A percentile compares a stretch with the other conserved stretches of the same genome.
Conservation (phyloP, 352 stramenopile genomes). For the Phytopythium ostracodes region DNA sequence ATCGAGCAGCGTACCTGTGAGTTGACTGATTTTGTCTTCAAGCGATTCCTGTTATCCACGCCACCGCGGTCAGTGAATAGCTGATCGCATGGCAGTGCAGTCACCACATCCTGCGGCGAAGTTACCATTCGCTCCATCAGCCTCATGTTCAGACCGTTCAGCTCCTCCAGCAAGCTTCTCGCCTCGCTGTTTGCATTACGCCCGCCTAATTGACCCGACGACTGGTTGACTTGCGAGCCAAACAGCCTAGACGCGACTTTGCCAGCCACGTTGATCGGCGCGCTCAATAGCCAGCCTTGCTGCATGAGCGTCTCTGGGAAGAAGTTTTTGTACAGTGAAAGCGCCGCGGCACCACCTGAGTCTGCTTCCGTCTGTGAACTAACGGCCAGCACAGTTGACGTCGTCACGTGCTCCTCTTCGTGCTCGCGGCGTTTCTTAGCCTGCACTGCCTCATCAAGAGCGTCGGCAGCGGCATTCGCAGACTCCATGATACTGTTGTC, state of each 20-base stretch:
- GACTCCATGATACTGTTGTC: slow-evolving; percentile 69
- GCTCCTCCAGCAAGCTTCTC: slow-evolving; percentile 76
- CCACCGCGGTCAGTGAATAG: neutral
- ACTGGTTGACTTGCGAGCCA: slow-evolving; percentile 37
- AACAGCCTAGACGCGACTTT: slow-evolving; percentile 68
- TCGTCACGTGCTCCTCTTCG: slow-evolving; percentile 24
- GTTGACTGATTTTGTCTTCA: slow-evolving; percentile 59
- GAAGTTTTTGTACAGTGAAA: slow-evolving; percentile 28
- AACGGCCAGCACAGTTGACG: slow-evolving; percentile 37
- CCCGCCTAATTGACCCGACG: slow-evolving; percentile 5
- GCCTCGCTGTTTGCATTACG: slow-evolving; percentile 30
- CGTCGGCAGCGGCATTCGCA: slow-evolving; percentile 58
- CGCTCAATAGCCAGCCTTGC: slow-evolving; percentile 62
- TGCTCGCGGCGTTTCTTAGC: slow-evolving; percentile 39
- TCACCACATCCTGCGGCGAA: slow-evolving; percentile 4
- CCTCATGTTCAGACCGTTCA: slow-evolving; percentile 85
- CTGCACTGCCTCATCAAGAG: slow-evolving; percentile 61
- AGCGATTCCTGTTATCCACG: slow-evolving; percentile 47
- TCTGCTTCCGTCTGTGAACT: slow-evolving; percentile 11
- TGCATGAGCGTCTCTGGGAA: slow-evolving; percentile 46
- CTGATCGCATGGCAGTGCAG: neutral
- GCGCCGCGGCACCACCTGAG: slow-evolving; percentile 19
- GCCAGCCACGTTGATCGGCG: slow-evolving; percentile 56
- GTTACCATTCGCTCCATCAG: slow-evolving; percentile 70
- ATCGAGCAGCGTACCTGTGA: slow-evolving; percentile 32